Evolutionary conservation across 768 basidiomycete species (phyloP), one percentile per base, ranked within the genome.

Genomic region (Hysterangium stoloniferum): DNA sequence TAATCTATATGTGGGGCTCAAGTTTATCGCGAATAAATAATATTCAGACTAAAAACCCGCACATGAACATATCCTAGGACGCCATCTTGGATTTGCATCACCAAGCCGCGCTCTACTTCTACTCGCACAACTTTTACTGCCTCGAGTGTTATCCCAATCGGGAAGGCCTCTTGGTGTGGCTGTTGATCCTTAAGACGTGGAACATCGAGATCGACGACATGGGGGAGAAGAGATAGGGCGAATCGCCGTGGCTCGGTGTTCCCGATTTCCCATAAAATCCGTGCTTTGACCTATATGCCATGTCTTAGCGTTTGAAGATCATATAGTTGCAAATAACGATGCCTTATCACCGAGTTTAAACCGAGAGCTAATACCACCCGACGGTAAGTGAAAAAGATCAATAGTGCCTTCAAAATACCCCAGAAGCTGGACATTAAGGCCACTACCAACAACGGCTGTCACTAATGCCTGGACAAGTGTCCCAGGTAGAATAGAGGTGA

Each of bases 361-460:
- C 33, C 47, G 52, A 15, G 58, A 58, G 25, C 62, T 61, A n/a
- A 64, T 48, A 44, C 66, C 64, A 20, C 72, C 71, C 11, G 68
- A 68, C 19, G 63, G 74, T 12, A 95, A 67, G 66, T 98, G 95
- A 52, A 84, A 76, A 31, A 79, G 72, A 60, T 96, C 93, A 22
- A 87, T 73, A 0, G 91, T 95, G 28, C 92, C 95, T 32, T 89
- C 84, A 66, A 92, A 98, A 64, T 86, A 94, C 0, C 91, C 93
- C 22, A 94, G 75, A 15, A 97, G 71, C 66, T 95, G 94, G 27
- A 98, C 69, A 62, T 87, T 88, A 29, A 97, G 68, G 15, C 96
- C 96, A 22, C 68, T 73, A 13, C 82, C 71, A 35, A 80, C 71
- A 19, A 86, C 74, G 17, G 80, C 79, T 2, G 92, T 96, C 51